Evolutionary conservation across 2,329 filamentous ascomycete species (phyloP).

Genomic region (Escovopsis sp.): DNA sequence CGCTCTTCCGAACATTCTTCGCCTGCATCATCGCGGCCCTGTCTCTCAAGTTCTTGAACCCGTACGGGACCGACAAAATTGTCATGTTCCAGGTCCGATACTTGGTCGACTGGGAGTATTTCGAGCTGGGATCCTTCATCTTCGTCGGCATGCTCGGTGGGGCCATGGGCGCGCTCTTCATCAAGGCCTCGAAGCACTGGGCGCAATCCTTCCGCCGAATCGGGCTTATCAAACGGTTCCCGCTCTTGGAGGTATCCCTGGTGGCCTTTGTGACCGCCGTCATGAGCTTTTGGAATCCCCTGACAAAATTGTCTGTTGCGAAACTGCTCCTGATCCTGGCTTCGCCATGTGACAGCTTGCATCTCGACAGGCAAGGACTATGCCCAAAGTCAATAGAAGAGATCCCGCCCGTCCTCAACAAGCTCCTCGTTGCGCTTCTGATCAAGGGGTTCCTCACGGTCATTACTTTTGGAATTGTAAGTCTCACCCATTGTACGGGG

Average conservation of each 20-base stretch:
- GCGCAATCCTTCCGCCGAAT: constrained; percentile 78
- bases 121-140: constrained; percentile 76
- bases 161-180: constrained; percentile 76
- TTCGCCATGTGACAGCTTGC: constrained; percentile 65
- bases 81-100: constrained; percentile 94
- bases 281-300: constrained; percentile 82
- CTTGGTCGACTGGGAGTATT: constrained; percentile 79
- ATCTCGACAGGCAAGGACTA: constrained; percentile 53
- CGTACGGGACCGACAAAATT: constrained; percentile 91
- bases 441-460: constrained; percentile 82
- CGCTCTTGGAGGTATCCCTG: constrained; percentile 73
- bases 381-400: constrained; percentile 60
- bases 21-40: constrained; percentile 90
- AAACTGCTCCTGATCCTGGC: constrained; percentile 84
- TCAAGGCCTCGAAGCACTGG: constrained; percentile 88
- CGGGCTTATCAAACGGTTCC: constrained; percentile 62
- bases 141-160: constrained; percentile 79
- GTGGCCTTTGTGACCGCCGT: constrained; percentile 77
- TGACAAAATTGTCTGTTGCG: constrained; percentile 78
- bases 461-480: constrained; percentile 77
- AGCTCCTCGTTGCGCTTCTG: constrained; percentile 63
- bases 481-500: constrained; percentile 13
- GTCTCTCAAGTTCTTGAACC: constrained; percentile 87
- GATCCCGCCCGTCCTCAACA: constrained; percentile 62
- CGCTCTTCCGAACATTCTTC: constrained; percentile 92